These are phyloP conservation scores for Leccinum pseudoinsigne DNA, from an alignment of 1,284 basidiomycete species.

Conservation along the genomic window DNA sequence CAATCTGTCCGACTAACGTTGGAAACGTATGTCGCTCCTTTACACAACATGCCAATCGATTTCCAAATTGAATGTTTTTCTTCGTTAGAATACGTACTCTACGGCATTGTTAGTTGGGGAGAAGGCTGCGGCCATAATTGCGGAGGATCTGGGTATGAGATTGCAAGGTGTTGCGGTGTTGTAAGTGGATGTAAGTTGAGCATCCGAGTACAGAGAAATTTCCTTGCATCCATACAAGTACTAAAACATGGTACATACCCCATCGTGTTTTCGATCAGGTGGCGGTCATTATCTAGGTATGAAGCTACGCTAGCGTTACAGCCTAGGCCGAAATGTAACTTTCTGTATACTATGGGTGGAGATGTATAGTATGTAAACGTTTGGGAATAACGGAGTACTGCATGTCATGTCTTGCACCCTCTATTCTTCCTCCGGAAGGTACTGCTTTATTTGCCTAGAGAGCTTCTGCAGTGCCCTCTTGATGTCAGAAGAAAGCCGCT, in stretches of 20 bases:
- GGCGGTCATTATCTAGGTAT: conserved; percentile 22
- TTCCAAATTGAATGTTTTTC: background rate
- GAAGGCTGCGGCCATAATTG: conserved; percentile 33
- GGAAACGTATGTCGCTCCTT: conserved; percentile 32
- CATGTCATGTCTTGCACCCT: background rate
- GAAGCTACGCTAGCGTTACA: background rate
- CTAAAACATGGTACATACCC: conserved; percentile 27
- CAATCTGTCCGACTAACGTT: conserved; percentile 32
- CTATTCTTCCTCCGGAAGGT: too few relatives aligned
- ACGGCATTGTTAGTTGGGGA: conserved; percentile 33
- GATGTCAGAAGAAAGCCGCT: conserved; percentile 1
- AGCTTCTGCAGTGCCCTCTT: conserved; percentile 5
- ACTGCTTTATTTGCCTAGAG: conserved; percentile 41
- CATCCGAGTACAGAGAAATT: too few relatives aligned
- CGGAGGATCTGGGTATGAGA: conserved; percentile 23
- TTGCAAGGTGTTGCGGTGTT: background rate
- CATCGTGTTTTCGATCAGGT: conserved; percentile 29
- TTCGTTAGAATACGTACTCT: conserved; percentile 30
- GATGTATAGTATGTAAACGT: background rate
- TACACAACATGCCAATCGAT: background rate
- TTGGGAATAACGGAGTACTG: background rate
- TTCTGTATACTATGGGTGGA: background rate
- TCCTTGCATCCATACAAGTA: too few relatives aligned
- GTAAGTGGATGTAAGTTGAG: too few relatives aligned
- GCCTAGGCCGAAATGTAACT: background rate